These are phyloP conservation scores for Yamadazyma sp. DNA, from an alignment of 805 yeast genomes.

Conservation along the genomic window DNA sequence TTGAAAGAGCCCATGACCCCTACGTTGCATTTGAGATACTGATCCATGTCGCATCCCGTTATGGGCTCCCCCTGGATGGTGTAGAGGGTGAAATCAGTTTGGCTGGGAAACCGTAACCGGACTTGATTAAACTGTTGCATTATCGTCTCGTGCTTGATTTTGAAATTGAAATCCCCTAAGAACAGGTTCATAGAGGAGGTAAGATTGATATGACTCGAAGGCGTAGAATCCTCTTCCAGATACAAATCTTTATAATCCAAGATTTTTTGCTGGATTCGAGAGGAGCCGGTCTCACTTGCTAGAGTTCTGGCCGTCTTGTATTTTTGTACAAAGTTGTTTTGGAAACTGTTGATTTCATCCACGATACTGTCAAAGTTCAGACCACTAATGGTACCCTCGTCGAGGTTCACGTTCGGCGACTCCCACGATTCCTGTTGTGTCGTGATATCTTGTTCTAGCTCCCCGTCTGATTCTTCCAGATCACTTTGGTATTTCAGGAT, in stretches of 20 bases:
- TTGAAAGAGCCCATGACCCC: slow-evolving; percentile 32
- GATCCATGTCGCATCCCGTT: not conserved
- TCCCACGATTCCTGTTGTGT: slow-evolving; percentile 2
- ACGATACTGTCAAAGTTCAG: slow-evolving; percentile 19
- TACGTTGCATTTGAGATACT: slow-evolving; percentile 15
- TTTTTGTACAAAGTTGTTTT: slow-evolving; percentile 29
- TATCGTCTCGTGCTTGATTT: slow-evolving; percentile 39
- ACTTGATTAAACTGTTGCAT: slow-evolving; percentile 37
- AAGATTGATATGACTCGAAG: slow-evolving; percentile 12
- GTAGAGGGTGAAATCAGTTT: slow-evolving; percentile 11
- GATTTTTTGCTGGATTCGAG: slow-evolving; percentile 36
- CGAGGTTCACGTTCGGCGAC: not conserved
- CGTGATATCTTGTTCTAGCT: slow-evolving; percentile 11
- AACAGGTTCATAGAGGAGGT: not conserved
- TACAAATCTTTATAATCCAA: slow-evolving; percentile 34
- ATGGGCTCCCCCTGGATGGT: slow-evolving; percentile 4
- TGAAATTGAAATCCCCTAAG: slow-evolving; percentile 20
- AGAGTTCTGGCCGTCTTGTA: slow-evolving; percentile 13
- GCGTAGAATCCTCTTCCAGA: slow-evolving; percentile 12
- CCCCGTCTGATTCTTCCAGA: slow-evolving; percentile 17
- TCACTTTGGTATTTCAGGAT: slow-evolving; percentile 25
- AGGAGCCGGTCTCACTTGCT: slow-evolving; percentile 6
- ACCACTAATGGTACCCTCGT: not conserved
- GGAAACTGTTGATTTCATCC: slow-evolving; percentile 31
- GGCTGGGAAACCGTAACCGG: slow-evolving; percentile 26